These are phyloP conservation scores for Panicum miliaceum DNA, from an alignment of 176 grass and related monocot genomes.

Conservation along the genomic window DNA sequence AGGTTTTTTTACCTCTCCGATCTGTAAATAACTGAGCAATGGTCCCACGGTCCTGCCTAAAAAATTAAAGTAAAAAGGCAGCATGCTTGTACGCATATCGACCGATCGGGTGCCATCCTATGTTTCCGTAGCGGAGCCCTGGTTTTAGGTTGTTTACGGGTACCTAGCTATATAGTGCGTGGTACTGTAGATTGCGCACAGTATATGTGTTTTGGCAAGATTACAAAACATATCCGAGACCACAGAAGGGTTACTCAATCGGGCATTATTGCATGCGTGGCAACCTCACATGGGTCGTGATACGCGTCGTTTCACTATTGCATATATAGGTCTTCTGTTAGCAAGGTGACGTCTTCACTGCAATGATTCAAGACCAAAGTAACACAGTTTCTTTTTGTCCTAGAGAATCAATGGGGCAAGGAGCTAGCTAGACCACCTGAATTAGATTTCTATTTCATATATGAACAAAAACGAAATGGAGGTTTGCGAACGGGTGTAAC, in stretches of 20 bases:
- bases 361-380: background rate
- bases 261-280: background rate
- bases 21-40: background rate
- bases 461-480: too few relatives aligned
- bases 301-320: too few relatives aligned
- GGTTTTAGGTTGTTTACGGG: background rate
- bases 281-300: background rate
- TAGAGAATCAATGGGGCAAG: too few relatives aligned
- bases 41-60: background rate
- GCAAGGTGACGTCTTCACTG: background rate
- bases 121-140: background rate
- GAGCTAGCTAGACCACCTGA: too few relatives aligned
- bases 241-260: background rate
- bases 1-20: background rate
- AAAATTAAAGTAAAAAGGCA: background rate
- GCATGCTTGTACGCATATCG: background rate
- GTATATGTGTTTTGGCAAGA: background rate
- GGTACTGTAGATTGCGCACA: background rate
- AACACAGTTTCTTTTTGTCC: too few relatives aligned
- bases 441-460: too few relatives aligned
- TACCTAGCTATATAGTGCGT: background rate
- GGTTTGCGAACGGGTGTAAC: too few relatives aligned
- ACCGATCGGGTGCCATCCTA: slow-evolving; percentile 16
- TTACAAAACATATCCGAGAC: background rate
- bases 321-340: too few relatives aligned